Percentiles rank a stretch among this genome's conserved stretches.
phyloP scores from a whole-genome alignment of 148 eudicot genomes.

The Linanthus parryae region DNA sequence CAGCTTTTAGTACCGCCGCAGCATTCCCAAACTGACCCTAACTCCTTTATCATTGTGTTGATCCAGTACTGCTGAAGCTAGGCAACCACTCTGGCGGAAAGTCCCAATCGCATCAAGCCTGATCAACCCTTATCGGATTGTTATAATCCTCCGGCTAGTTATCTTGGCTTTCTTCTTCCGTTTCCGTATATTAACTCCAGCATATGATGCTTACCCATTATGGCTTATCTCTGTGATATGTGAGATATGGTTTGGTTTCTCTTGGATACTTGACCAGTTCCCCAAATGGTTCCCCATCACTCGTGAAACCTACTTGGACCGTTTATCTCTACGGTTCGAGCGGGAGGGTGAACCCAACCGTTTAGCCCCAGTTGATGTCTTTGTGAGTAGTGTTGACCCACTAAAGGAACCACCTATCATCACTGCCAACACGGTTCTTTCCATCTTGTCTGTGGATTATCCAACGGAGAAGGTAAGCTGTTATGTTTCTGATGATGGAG shows the following conservation, averaged over 20 bases:
- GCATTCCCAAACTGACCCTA: no score
- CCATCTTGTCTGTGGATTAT: constrained; percentile 64
- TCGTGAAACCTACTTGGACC: constrained; percentile 63
- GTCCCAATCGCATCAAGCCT: constrained; percentile 26
- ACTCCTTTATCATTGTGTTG: no score
- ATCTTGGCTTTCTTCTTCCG: constrained; percentile 58
- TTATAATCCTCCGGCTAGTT: constrained; percentile 51
- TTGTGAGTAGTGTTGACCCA: constrained; percentile 28
- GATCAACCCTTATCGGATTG: constrained; percentile 73
- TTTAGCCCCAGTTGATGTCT: constrained; percentile 57
- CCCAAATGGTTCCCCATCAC: constrained; percentile 30
- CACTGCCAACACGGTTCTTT: constrained; percentile 67
- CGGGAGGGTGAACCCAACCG: constrained; percentile 55
- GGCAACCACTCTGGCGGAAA: constrained; percentile 69
- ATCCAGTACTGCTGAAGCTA: constrained; percentile 66
- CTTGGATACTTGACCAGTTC: constrained; percentile 11
- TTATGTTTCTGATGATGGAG: constrained; percentile 74
- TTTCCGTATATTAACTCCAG: constrained; percentile 58
- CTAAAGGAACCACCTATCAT: constrained; percentile 67
- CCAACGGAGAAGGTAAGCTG: constrained; percentile 29
- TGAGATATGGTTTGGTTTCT: constrained; percentile 12
- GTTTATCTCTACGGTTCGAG: constrained; percentile 50
- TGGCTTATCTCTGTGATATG: constrained; percentile 32
- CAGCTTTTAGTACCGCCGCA: no score
- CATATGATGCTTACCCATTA: constrained; percentile 50